Evolutionary conservation across 768 basidiomycete species (phyloP), one percentile per base, ranked within the genome.

Genomic region (Ephemerocybe angulata): DNA sequence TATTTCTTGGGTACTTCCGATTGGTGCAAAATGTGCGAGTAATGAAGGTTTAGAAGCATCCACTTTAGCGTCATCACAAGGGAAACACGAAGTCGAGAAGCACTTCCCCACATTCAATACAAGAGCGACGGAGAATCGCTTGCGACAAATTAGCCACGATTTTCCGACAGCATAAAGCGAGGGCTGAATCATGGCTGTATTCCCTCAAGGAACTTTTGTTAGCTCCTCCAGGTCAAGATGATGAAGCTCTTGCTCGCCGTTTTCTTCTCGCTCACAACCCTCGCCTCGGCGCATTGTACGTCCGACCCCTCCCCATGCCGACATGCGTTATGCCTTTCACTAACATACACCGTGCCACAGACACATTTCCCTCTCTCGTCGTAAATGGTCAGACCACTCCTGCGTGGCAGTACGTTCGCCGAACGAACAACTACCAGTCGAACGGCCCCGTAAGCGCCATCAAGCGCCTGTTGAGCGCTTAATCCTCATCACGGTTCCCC

Each of bases 371-470:
- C 3, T 70, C 73, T 17, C 67, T 80, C 29, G 68, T 76, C 37
- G 69, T 72, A 15, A 69, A 70, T 24, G 77, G 78, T 6, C 59
- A 58, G 21, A 69, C 63, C 11, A 74, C 74, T 10, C 53, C 73
- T 4, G 65, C 65, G 17, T 79, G 77, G 78, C 58, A 62, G 22
- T 70, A 77, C 56, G 71, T 78, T 51, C 71, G 77, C 22, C 53
- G 70, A 60, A 78, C 78, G 17, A 76, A 78, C 67, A 80, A 80
- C 65, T 77, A 62, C 63, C 65, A 79, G 55, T 67, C 63, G 28
- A 72, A 70, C 17, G 63, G 64, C 29, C 76, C 76, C 3, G 73
- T 77, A 25, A 10, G 67, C 60, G 15, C 22, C 19, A 29, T 27
- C 22, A 0, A 2, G 25, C 30, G 33, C 10, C 21, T 49, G 22